Conservation (phyloP, 2,329 filamentous ascomycete genomes). For the Botrytis elliptica region DNA sequence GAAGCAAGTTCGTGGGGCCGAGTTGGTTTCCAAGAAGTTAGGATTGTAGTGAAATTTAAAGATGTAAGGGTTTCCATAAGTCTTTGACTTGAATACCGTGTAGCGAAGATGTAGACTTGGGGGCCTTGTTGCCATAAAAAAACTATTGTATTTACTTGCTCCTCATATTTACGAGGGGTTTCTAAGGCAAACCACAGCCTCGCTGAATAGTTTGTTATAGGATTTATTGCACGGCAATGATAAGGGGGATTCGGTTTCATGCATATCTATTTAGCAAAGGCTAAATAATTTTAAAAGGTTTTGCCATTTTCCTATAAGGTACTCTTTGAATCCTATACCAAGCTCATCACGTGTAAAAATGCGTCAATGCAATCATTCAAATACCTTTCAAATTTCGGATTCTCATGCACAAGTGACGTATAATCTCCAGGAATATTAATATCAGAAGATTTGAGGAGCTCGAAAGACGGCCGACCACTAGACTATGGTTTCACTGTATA, state of each 20-base stretch:
- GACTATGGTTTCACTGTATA: background rate
- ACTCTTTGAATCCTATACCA: background rate
- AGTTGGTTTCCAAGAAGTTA: too few relatives aligned
- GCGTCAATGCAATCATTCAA: background rate
- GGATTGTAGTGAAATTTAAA: background rate
- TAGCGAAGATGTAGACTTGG: too few relatives aligned
- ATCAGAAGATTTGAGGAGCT: background rate
- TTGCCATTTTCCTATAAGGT: background rate
- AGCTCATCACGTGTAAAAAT: background rate
- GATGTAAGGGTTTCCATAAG: too few relatives aligned
- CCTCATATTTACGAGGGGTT: background rate
- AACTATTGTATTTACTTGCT: background rate
- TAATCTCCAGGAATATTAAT: background rate
- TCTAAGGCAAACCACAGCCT: too few relatives aligned
- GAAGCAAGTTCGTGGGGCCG: background rate
- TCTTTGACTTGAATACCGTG: too few relatives aligned
- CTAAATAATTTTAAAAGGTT: background rate
- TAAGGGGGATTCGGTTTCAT: background rate
- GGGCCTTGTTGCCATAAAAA: too few relatives aligned
- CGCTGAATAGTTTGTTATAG: too few relatives aligned
- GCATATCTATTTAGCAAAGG: background rate
- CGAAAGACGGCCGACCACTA: background rate
- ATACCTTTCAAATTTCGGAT: accelerated
- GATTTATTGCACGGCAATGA: background rate
- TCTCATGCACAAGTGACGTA: background rate